Conservation (phyloP, 345 rosid genomes). For the Arabidopsis arenosa region DNA sequence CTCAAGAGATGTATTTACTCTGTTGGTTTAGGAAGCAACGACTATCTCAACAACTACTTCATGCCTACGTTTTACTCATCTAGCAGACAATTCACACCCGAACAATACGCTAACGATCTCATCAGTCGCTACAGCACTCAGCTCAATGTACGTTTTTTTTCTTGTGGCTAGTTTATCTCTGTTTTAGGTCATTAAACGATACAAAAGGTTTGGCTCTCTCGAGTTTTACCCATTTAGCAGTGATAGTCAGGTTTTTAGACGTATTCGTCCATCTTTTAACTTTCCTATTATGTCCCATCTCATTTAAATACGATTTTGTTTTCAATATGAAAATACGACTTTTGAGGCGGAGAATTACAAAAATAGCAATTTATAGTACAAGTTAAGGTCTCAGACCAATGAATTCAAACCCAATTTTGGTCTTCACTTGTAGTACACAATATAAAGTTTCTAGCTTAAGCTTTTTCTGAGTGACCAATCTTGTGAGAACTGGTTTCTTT, state of each 20-base stretch:
- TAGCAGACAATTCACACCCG: conserved; percentile 64
- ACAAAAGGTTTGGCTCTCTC: conserved; percentile 5
- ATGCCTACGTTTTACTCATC: conserved; percentile 72
- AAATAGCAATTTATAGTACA: neutral
- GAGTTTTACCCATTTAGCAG: neutral
- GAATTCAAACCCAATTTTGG: neutral
- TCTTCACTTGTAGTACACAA: neutral
- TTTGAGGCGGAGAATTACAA: neutral
- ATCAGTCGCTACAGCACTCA: conserved; percentile 65
- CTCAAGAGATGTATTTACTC: conserved; percentile 78
- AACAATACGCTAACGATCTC: conserved; percentile 67
- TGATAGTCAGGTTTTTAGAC: neutral
- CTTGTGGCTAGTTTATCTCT: neutral
- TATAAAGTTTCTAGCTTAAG: neutral
- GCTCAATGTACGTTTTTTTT: conserved; percentile 55
- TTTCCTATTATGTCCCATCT: neutral
- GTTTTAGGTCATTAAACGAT: conserved; percentile 2
- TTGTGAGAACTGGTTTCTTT: neutral
- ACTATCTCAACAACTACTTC: conserved; percentile 94
- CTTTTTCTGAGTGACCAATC: neutral
- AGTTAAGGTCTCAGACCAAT: neutral
- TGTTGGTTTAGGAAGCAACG: conserved; percentile 91
- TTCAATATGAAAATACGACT: neutral
- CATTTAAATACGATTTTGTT: too few relatives aligned
- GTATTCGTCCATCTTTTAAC: neutral